phyloP scores from a whole-genome alignment of 306 rosid species.

The Vigna trinervia region DNA sequence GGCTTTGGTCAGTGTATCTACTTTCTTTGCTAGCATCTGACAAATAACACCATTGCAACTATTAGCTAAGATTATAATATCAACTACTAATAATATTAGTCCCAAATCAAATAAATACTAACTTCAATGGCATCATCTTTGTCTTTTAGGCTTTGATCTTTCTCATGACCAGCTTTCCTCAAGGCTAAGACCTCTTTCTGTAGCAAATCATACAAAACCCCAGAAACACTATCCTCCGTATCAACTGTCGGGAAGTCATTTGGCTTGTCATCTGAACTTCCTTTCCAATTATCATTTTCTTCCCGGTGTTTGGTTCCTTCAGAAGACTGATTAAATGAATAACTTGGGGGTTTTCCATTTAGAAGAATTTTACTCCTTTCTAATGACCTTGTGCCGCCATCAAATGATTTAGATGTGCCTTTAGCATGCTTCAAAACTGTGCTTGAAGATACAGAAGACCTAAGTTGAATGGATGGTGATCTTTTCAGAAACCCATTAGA shows the following conservation, averaged over 20 bases:
- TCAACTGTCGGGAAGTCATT: slow-evolving; percentile 70
- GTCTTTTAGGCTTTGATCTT: slow-evolving; percentile 97
- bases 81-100: slow-evolving; percentile 24
- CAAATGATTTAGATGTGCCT: slow-evolving; percentile 97
- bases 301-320: slow-evolving; percentile 72
- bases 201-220: slow-evolving; percentile 82
- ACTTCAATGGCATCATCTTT: slow-evolving; percentile 99
- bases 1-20: slow-evolving; percentile 96
- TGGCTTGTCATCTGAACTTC: slow-evolving; percentile 79
- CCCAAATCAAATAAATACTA: slow-evolving; percentile 42
- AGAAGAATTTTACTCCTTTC: slow-evolving; percentile 87
- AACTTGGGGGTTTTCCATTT: slow-evolving; percentile 76
- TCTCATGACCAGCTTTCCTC: slow-evolving; percentile 95
- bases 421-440: slow-evolving; percentile 91
- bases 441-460: slow-evolving; percentile 84
- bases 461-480: slow-evolving; percentile 70
- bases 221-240: slow-evolving; percentile 82
- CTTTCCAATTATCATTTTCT: slow-evolving; percentile 70
- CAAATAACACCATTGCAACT: slow-evolving; percentile 42
- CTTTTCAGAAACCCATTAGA: slow-evolving; percentile 91
- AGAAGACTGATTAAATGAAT: slow-evolving; percentile 77
- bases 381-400: slow-evolving; percentile 93
- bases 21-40: slow-evolving; percentile 98
- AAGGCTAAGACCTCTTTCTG: slow-evolving; percentile 93
- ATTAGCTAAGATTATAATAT: slow-evolving; percentile 28